Evolutionary conservation across 441 rosid species (phyloP).

Genomic region (Geranium incanum): DNA sequence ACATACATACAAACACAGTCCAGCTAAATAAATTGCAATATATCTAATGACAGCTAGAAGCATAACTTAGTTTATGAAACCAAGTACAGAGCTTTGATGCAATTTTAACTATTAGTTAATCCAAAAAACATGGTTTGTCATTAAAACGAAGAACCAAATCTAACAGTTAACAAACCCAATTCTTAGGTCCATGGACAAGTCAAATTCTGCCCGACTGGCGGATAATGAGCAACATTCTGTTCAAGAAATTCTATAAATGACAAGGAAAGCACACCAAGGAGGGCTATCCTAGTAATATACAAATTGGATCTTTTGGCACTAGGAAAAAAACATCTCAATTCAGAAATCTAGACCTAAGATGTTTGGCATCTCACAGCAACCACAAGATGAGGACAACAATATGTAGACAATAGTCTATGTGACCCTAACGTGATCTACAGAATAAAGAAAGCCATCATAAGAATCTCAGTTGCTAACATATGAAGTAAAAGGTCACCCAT

Average conservation of each 20-base stretch:
- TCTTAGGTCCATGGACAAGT: background rate
- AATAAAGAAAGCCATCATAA: background rate
- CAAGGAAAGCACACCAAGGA: slow-evolving; percentile 2
- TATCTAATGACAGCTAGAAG: background rate
- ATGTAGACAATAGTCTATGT: background rate
- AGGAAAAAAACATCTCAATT: background rate
- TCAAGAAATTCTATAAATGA: background rate
- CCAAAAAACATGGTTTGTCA: background rate
- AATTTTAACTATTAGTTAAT: background rate
- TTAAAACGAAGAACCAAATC: background rate
- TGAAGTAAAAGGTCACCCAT: background rate
- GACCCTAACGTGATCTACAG: background rate
- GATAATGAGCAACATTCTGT: background rate
- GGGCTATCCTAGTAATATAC: background rate
- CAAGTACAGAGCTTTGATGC: background rate
- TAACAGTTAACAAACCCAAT: background rate
- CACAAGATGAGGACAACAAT: background rate
- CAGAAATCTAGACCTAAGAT: background rate
- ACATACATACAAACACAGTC: background rate
- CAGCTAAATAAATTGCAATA: background rate
- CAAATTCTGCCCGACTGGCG: background rate
- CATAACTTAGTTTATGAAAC: background rate
- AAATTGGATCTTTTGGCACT: background rate
- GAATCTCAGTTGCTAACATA: background rate
- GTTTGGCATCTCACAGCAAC: background rate